A percentile compares a stretch with the other conserved stretches of the same genome.
Evolutionary conservation across 2,329 filamentous ascomycete genomes (phyloP).

Genomic region (Dendrostoma leiphaemia): DNA sequence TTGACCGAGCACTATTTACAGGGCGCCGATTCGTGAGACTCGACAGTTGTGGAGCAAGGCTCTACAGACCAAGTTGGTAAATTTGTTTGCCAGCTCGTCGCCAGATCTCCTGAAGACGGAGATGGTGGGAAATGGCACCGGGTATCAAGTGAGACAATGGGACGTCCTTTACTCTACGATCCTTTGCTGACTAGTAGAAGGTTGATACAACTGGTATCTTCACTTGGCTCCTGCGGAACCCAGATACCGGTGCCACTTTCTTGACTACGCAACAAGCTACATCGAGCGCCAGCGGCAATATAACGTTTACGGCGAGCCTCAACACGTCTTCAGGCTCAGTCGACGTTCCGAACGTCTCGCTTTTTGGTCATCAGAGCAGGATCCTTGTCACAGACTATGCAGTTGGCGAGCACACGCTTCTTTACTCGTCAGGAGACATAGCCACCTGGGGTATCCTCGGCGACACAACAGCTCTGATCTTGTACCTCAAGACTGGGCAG

Average conservation of each 20-base stretch:
- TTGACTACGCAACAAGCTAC: constrained; percentile 46
- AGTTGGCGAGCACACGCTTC: constrained; percentile 43
- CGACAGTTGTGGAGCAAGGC: constrained; percentile 51
- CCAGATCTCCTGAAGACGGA: constrained; percentile 47
- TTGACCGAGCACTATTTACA: constrained; percentile 11
- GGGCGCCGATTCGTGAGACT: constrained; percentile 51
- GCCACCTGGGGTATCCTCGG: constrained; percentile 46
- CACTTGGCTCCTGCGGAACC: constrained; percentile 52
- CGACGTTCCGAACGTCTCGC: constrained; percentile 42
- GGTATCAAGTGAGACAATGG: constrained; percentile 28
- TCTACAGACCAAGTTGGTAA: constrained; percentile 53
- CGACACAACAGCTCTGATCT: constrained; percentile 39
- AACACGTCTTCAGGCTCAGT: constrained; percentile 44
- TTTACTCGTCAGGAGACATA: constrained; percentile 51
- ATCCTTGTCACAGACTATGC: constrained; percentile 53
- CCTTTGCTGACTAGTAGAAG: constrained; percentile 12
- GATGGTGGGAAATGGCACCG: constrained; percentile 55
- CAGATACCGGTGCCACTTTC: constrained; percentile 47
- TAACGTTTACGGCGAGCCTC: constrained; percentile 45
- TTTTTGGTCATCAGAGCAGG: constrained; percentile 51
- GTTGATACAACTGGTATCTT: constrained; percentile 38
- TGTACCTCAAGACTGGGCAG: constrained; percentile 49
- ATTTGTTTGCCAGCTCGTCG: constrained; percentile 52
- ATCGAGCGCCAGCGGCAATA: constrained; percentile 41
- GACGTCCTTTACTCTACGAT: background rate